Percentiles rank a stretch among this genome's conserved stretches.
Evolutionary conservation across 2,329 filamentous ascomycete species (phyloP).

Genomic region (Aspergillus versicolor): DNA sequence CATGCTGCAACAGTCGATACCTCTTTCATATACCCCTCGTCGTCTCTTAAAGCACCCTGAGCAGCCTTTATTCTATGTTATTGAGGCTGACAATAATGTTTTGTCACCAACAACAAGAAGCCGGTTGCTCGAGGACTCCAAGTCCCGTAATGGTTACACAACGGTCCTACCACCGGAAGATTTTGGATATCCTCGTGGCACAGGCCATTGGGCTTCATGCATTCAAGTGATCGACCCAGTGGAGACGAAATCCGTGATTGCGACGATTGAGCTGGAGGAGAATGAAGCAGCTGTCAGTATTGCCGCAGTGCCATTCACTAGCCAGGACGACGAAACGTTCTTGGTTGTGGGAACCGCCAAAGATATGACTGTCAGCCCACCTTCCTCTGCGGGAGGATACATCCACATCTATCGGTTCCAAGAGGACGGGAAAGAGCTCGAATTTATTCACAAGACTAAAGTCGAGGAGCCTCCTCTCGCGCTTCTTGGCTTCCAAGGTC

Average conservation of each 20-base stretch:
- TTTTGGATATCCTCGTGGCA: constrained; percentile 83
- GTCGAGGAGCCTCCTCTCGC: constrained; percentile 86
- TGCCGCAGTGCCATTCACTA: constrained; percentile 79
- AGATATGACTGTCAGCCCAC: constrained; percentile 77
- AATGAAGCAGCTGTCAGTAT: constrained; percentile 92
- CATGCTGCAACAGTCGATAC: constrained; percentile 80
- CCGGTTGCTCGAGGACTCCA: constrained; percentile 71
- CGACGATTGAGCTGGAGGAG: constrained; percentile 77
- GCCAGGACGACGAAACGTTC: constrained; percentile 84
- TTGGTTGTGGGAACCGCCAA: constrained; percentile 93
- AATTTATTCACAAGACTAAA: constrained; percentile 96
- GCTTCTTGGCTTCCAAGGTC: constrained; percentile 89
- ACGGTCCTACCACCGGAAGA: constrained; percentile 71
- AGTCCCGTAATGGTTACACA: constrained; percentile 70
- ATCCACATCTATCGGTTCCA: constrained; percentile 91
- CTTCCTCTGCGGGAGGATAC: constrained; percentile 73
- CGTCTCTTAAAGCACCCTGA: constrained; percentile 86
- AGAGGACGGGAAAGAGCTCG: constrained; percentile 80
- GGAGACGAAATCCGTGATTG: constrained; percentile 68
- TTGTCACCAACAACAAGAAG: constrained; percentile 74
- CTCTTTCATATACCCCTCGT: constrained; percentile 85
- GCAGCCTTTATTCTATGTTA: constrained; percentile 85
- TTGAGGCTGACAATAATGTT: constrained; percentile 90
- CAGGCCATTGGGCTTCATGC: constrained; percentile 91
- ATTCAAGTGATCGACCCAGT: constrained; percentile 88